These are phyloP conservation scores for Pholiota molesta DNA, from an alignment of 768 basidiomycete genomes.

Conservation along the genomic window DNA sequence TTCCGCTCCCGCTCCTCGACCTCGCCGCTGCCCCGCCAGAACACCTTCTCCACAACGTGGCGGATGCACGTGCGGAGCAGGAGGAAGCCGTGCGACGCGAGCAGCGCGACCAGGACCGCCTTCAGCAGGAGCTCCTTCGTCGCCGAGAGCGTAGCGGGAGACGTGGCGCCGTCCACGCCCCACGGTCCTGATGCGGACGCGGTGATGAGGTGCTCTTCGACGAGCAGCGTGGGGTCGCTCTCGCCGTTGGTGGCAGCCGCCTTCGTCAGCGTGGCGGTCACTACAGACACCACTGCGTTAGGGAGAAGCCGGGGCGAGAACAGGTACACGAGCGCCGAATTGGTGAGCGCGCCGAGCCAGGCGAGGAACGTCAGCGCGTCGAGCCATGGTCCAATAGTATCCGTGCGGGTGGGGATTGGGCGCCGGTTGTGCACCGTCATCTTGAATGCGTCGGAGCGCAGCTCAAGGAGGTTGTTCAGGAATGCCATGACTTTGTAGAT, in stretches of 20 bases:
- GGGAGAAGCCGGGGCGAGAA: constrained; percentile 24
- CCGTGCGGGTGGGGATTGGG: constrained; percentile 85
- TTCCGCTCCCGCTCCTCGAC: constrained; percentile 56
- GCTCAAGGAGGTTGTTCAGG: constrained; percentile 90
- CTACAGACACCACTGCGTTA: background rate
- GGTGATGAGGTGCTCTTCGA: constrained; percentile 21
- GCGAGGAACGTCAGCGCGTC: constrained; percentile 85
- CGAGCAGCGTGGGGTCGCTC: constrained; percentile 9
- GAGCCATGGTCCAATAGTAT: constrained; percentile 95
- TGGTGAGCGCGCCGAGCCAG: constrained; percentile 88
- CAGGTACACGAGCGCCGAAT: constrained; percentile 73
- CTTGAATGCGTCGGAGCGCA: constrained; percentile 95
- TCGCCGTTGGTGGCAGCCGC: background rate
- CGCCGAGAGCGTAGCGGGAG: constrained; percentile 32
- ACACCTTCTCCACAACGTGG: constrained; percentile 70
- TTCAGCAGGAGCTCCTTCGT: constrained; percentile 58
- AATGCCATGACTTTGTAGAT: constrained; percentile 67
- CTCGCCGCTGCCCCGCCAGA: constrained; percentile 78
- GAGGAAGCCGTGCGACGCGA: constrained; percentile 87
- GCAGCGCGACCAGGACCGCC: constrained; percentile 73
- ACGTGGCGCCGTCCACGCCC: constrained; percentile 26
- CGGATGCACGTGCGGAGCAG: constrained; percentile 63
- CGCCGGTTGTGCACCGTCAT: constrained; percentile 83
- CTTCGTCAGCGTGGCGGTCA: constrained; percentile 1
- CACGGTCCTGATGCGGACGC: constrained; percentile 16